These are phyloP conservation scores for Leccinum imitatum DNA, from an alignment of 768 basidiomycete species.

Conservation along the genomic window DNA sequence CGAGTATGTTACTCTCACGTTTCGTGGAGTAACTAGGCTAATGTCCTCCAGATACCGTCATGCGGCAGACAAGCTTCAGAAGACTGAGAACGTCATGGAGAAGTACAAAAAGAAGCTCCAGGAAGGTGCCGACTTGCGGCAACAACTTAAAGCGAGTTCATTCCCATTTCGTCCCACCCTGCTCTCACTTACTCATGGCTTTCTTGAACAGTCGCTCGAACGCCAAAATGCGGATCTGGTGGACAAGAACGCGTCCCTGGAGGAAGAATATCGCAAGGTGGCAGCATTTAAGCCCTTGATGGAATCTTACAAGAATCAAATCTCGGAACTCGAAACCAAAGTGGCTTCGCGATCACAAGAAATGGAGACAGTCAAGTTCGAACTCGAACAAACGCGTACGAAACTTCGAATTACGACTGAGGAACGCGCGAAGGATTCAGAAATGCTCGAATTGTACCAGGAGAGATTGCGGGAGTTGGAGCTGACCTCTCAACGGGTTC, in stretches of 20 bases:
- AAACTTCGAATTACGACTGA: slow-evolving; percentile 66
- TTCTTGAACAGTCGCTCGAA: slow-evolving; percentile 65
- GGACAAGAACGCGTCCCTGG: slow-evolving; percentile 87
- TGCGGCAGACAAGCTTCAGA: slow-evolving; percentile 87
- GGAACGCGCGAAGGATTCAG: slow-evolving; percentile 76
- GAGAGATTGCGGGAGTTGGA: slow-evolving; percentile 90
- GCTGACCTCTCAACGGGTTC: slow-evolving; percentile 54
- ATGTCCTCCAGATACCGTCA: slow-evolving; percentile 69
- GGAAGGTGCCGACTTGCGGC: slow-evolving; percentile 86
- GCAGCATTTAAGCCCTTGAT: slow-evolving; percentile 84
- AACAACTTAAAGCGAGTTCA: slow-evolving; percentile 70
- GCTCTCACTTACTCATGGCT: slow-evolving; percentile 1
- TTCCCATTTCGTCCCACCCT: slow-evolving; percentile 5
- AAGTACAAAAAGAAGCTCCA: slow-evolving; percentile 99
- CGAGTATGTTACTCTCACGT: slow-evolving; percentile 51
- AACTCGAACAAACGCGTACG: slow-evolving; percentile 72
- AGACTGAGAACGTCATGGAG: slow-evolving; percentile 96
- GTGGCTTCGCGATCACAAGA: slow-evolving; percentile 64
- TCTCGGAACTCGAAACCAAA: slow-evolving; percentile 77
- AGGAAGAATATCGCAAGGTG: slow-evolving; percentile 88
- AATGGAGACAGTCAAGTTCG: slow-evolving; percentile 67
- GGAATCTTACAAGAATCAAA: slow-evolving; percentile 90
- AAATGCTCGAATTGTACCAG: slow-evolving; percentile 86
- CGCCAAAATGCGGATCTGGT: slow-evolving; percentile 91
- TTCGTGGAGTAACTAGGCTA: slow-evolving; percentile 1